Conservation (phyloP, 495 filamentous ascomycete genomes). For the Daldinia childiae region DNA sequence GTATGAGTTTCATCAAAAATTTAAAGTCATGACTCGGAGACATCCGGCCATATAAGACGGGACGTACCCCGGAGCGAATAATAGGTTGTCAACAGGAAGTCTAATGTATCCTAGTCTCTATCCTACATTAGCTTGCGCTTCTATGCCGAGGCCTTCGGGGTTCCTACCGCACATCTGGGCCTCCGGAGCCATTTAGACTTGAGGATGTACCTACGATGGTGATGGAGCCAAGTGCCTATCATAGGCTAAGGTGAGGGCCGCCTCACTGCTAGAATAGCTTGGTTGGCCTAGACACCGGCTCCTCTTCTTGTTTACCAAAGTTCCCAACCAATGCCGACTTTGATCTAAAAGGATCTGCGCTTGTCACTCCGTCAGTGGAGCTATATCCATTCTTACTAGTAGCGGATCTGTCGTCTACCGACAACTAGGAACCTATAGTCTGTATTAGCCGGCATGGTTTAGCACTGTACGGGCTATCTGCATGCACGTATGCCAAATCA, state of each 20-base stretch:
- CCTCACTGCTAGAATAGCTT: slow-evolving; percentile 6
- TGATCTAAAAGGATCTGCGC: slow-evolving; percentile 33
- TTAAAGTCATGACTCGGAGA: slow-evolving; percentile 30
- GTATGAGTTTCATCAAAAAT: background rate
- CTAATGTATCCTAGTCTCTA: slow-evolving; percentile 6
- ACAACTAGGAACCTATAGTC: slow-evolving; percentile 10
- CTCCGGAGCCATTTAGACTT: slow-evolving; percentile 21
- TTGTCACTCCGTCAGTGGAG: slow-evolving; percentile 28
- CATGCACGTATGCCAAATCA: slow-evolving; percentile 9
- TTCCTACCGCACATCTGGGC: slow-evolving; percentile 6
- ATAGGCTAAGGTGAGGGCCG: slow-evolving; percentile 4
- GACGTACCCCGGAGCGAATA: slow-evolving; percentile 5
- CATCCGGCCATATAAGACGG: slow-evolving; percentile 15
- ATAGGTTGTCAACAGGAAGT: slow-evolving; percentile 12
- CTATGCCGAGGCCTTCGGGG: slow-evolving; percentile 1
- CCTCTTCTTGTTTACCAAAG: slow-evolving; percentile 10
- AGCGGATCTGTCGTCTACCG: slow-evolving; percentile 8
- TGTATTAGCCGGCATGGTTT: slow-evolving; percentile 13
- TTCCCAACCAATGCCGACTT: slow-evolving; percentile 15
- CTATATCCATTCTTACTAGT: background rate
- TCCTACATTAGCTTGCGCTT: slow-evolving; percentile 27
- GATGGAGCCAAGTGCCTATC: background rate
- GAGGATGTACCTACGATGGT: slow-evolving; percentile 17
- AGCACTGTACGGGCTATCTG: slow-evolving; percentile 9
- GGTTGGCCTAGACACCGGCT: slow-evolving; percentile 10